Evolutionary conservation across 768 basidiomycete species (phyloP).

Genomic region (Cubamyces sp.): DNA sequence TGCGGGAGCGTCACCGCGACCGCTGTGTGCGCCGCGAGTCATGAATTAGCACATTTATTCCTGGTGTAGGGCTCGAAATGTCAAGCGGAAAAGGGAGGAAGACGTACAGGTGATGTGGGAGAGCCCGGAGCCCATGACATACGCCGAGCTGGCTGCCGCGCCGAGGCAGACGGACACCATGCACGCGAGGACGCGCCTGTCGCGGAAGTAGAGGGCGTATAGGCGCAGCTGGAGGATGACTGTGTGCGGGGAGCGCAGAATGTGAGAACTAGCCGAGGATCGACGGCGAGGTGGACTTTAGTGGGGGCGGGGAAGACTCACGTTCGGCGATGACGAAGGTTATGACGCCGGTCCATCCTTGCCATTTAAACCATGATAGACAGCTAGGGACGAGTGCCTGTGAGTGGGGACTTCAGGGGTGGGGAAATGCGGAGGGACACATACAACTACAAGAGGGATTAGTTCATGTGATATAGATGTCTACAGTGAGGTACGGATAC

Average conservation of each 20-base stretch:
- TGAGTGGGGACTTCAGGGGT: not conserved
- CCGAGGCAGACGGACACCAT: slow-evolving; percentile 48
- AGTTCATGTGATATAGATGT: not conserved
- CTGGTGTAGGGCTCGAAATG: not conserved
- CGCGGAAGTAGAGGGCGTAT: slow-evolving; percentile 61
- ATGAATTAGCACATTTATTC: not conserved
- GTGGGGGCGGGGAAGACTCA: slow-evolving; percentile 30
- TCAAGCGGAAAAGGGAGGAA: not conserved
- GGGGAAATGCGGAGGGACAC: not conserved
- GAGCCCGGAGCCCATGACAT: slow-evolving; percentile 52
- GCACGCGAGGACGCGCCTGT: slow-evolving; percentile 52
- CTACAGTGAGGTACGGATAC: not conserved
- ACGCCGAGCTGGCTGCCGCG: slow-evolving; percentile 45
- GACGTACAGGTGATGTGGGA: slow-evolving; percentile 44
- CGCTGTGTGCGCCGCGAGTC: not conserved
- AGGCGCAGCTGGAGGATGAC: slow-evolving; percentile 65
- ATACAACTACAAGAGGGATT: slow-evolving; percentile 19
- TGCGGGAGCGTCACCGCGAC: slow-evolving; percentile 12
- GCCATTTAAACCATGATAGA: slow-evolving; percentile 55
- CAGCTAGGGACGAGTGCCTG: slow-evolving; percentile 24
- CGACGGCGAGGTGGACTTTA: not conserved
- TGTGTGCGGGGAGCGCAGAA: slow-evolving; percentile 25
- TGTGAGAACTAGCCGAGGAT: not conserved
- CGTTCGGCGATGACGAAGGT: slow-evolving; percentile 59
- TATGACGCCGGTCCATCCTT: slow-evolving; percentile 62